phyloP scores from a whole-genome alignment of 2,329 filamentous ascomycete genomes.

The Pseudomassariella vexata region DNA sequence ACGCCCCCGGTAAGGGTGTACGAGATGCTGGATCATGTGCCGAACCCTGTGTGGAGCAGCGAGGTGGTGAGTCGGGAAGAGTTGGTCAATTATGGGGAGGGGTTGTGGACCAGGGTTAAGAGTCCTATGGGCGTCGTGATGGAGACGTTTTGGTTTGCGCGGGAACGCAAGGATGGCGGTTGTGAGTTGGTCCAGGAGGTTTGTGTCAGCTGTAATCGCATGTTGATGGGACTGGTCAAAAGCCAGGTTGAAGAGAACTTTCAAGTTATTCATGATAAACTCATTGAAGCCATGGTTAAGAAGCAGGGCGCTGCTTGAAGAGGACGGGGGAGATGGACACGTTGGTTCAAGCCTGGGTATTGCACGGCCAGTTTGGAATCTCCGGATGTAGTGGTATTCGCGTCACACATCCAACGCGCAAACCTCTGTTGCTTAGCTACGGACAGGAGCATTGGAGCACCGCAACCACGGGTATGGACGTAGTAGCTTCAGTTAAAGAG shows the following conservation, averaged over 20 bases:
- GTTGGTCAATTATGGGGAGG: conserved; percentile 42
- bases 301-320: neutral
- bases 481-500: too few species aligned
- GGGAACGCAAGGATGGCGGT: conserved; percentile 25
- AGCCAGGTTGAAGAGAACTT: conserved; percentile 45
- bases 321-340: neutral
- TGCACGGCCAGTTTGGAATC: too few species aligned
- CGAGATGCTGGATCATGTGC: conserved; percentile 45
- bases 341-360: too few species aligned
- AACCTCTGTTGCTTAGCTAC: too few species aligned
- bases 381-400: too few species aligned
- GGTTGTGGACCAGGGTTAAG: conserved; percentile 45
- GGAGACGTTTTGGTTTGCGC: conserved; percentile 43
- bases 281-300: conserved; percentile 16
- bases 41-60: conserved; percentile 49
- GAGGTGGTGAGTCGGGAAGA: conserved; percentile 49
- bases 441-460: too few species aligned
- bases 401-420: too few species aligned
- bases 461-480: too few species aligned
- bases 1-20: conserved; percentile 38
- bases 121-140: conserved; percentile 46
- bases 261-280: conserved; percentile 43
- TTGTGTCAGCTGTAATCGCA: conserved; percentile 41
- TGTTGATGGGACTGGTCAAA: conserved; percentile 44
- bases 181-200: conserved; percentile 44